A percentile compares a stretch with the other conserved stretches of the same genome.
Conservation (phyloP, 1,139 yeast species). For the Sugiyamaella castrensis region DNA sequence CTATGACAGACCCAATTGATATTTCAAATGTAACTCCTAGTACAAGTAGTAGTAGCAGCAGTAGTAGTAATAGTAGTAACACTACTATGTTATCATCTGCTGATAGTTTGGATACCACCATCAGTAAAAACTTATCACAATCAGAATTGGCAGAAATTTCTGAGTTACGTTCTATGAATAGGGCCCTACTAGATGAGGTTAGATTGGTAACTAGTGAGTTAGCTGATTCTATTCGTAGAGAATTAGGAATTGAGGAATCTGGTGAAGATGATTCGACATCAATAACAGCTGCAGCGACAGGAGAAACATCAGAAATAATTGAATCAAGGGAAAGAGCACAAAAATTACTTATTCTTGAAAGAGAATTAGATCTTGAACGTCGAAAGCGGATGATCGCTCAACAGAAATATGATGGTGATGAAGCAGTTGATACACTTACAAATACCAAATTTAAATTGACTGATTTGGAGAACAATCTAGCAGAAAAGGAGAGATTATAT, state of each 20-base stretch:
- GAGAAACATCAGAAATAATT: slow-evolving; percentile 1
- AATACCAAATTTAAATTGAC: slow-evolving; percentile 20
- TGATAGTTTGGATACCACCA: slow-evolving; percentile 1
- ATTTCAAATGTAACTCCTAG: background rate
- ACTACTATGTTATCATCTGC: slow-evolving; percentile 7
- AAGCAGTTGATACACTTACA: slow-evolving; percentile 11
- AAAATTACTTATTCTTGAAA: slow-evolving; percentile 30
- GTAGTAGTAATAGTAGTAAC: slow-evolving; percentile 5
- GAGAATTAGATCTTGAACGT: slow-evolving; percentile 35
- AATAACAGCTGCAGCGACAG: slow-evolving; percentile 8
- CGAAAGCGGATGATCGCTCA: slow-evolving; percentile 35
- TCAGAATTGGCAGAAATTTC: slow-evolving; percentile 9
- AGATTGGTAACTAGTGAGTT: slow-evolving; percentile 39
- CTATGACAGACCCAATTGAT: slow-evolving; percentile 26
- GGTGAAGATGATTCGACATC: slow-evolving; percentile 11
- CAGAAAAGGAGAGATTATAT: slow-evolving; percentile 26
- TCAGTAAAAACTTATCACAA: background rate
- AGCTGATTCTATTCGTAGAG: slow-evolving; percentile 40
- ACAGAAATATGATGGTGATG: slow-evolving; percentile 16
- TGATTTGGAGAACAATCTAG: slow-evolving; percentile 28
- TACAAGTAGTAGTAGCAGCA: background rate
- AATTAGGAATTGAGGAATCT: slow-evolving; percentile 29
- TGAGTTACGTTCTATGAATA: slow-evolving; percentile 24
- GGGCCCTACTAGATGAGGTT: slow-evolving; percentile 34
- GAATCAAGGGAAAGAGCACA: slow-evolving; percentile 23